Evolutionary conservation across 441 rosid genomes (phyloP).

Genomic region (Corymbia citriodora): DNA sequence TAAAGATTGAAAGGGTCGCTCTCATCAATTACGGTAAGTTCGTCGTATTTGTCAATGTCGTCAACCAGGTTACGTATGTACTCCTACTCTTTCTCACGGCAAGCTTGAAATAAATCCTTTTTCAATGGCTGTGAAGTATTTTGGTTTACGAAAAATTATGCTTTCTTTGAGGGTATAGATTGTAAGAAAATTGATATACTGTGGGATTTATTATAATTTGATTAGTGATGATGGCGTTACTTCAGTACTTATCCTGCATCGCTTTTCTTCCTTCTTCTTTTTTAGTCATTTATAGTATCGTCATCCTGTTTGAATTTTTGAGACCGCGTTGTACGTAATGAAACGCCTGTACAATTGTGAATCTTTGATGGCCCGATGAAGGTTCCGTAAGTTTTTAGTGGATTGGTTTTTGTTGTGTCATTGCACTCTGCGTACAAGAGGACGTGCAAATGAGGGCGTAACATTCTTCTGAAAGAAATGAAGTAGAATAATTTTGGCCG

Average conservation of each 20-base stretch:
- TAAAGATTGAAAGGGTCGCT: neutral
- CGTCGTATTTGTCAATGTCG: neutral
- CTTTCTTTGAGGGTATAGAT: neutral
- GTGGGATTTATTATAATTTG: neutral
- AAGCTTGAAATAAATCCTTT: neutral
- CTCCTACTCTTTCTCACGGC: neutral
- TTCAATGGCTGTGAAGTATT: neutral
- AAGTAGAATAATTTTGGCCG: neutral
- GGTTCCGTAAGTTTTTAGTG: neutral
- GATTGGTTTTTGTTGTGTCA: neutral
- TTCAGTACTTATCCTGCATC: neutral
- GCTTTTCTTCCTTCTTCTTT: neutral
- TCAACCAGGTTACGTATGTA: accelerated
- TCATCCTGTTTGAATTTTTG: neutral
- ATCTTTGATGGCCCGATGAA: neutral
- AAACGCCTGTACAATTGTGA: neutral
- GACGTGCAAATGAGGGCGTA: neutral
- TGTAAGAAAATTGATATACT: neutral
- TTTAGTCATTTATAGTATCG: neutral
- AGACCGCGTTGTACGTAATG: accelerated
- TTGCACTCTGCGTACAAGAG: neutral
- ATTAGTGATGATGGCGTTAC: neutral
- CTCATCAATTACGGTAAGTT: neutral
- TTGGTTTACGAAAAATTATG: neutral
- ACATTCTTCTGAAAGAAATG: neutral